Evolutionary conservation across 169 alveolate genomes (phyloP).

Genomic region (Miamiensis avidus): DNA sequence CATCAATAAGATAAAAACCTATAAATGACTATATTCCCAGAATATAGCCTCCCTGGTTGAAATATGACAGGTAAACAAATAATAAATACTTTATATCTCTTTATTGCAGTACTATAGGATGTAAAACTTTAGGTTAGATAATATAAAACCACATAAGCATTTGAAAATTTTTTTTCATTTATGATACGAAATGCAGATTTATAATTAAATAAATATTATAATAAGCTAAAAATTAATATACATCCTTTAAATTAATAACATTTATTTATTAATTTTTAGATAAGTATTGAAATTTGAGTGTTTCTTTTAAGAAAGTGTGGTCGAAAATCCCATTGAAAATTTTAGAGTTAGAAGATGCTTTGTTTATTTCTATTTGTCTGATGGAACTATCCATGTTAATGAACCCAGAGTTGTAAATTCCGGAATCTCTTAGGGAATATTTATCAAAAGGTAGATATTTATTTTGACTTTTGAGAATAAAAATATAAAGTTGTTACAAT

Average conservation of each 20-base stretch:
- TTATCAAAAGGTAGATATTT: conserved; percentile 50
- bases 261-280: conserved; percentile 19
- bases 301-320: conserved; percentile 87
- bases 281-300: conserved; percentile 83
- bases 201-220: too few relatives aligned
- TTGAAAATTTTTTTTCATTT: too few relatives aligned
- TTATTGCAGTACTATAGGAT: too few relatives aligned
- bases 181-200: not conserved
- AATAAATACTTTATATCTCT: not conserved
- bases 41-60: conserved; percentile 89
- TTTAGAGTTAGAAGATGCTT: conserved; percentile 84
- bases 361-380: conserved; percentile 82
- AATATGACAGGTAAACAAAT: conserved; percentile 65
- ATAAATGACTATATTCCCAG: conserved; percentile 85
- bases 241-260: not conserved
- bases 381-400: conserved; percentile 84
- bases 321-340: conserved; percentile 84
- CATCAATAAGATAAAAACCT: conserved; percentile 55
- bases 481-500: not conserved
- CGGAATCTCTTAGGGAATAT: conserved; percentile 87
- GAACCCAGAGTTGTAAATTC: conserved; percentile 85
- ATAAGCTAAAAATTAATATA: not conserved
- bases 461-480: not conserved
- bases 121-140: too few relatives aligned
- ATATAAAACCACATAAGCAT: too few relatives aligned